Conservation (phyloP, 306 rosid species). For the Malus asiatica region DNA sequence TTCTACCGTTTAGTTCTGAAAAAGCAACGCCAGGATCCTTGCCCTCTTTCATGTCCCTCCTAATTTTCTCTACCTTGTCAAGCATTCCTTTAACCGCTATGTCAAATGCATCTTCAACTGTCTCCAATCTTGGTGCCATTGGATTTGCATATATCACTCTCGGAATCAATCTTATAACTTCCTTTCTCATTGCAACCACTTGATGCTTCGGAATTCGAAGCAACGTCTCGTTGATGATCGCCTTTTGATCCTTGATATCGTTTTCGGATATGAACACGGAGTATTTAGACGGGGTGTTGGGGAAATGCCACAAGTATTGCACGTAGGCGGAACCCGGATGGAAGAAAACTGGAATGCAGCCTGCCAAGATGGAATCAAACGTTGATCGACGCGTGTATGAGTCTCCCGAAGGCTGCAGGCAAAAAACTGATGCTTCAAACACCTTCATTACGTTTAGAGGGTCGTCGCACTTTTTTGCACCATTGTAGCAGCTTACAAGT, state of each 20-base stretch:
- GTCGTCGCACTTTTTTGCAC: slow-evolving; percentile 13
- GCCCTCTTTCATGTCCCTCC: slow-evolving; percentile 12
- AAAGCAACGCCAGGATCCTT: neutral
- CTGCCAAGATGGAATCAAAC: slow-evolving; percentile 50
- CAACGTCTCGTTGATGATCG: slow-evolving; percentile 29
- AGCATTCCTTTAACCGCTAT: slow-evolving; percentile 45
- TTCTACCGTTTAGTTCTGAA: neutral
- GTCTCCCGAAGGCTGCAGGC: slow-evolving; percentile 55
- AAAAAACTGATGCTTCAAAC: slow-evolving; percentile 41
- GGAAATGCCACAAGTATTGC: slow-evolving; percentile 56
- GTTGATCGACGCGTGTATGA: slow-evolving; percentile 47
- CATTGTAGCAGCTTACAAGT: slow-evolving; percentile 19
- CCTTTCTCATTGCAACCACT: slow-evolving; percentile 35
- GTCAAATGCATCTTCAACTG: slow-evolving; percentile 47
- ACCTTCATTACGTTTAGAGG: slow-evolving; percentile 24
- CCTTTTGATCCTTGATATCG: slow-evolving; percentile 22
- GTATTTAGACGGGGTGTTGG: slow-evolving; percentile 19
- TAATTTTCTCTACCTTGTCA: slow-evolving; percentile 27
- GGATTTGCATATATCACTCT: slow-evolving; percentile 38
- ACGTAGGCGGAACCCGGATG: slow-evolving; percentile 41
- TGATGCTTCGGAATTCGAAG: slow-evolving; percentile 7
- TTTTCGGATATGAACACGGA: slow-evolving; percentile 27
- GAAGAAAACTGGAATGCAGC: slow-evolving; percentile 60
- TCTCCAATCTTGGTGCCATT: slow-evolving; percentile 15
- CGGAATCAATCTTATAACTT: slow-evolving; percentile 43